Conservation (phyloP, 2,329 filamentous ascomycete genomes). For the Onygenales sp. region DNA sequence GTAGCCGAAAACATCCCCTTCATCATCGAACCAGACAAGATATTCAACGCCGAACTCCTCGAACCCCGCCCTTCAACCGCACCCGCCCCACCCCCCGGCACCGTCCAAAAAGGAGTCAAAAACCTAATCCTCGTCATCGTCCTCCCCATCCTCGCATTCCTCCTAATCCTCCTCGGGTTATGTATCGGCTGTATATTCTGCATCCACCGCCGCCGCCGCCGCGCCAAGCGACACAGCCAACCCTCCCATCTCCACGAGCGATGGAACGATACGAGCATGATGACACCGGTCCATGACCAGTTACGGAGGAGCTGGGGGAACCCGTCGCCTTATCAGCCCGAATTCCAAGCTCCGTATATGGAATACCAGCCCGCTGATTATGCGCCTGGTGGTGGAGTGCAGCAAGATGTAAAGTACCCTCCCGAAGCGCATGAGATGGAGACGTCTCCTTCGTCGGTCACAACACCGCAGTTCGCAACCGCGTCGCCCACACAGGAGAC, state of each 20-base stretch:
- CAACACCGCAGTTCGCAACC: neutral
- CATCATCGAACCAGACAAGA: constrained; percentile 28
- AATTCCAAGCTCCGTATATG: neutral
- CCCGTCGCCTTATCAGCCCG: constrained; percentile 1
- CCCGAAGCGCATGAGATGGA: constrained; percentile 10
- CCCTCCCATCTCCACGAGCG: constrained; percentile 22
- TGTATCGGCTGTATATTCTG: constrained; percentile 33
- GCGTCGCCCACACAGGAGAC: neutral
- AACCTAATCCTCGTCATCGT: constrained; percentile 33
- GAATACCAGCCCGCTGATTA: neutral
- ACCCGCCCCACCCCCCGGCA: constrained; percentile 11
- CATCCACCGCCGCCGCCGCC: constrained; percentile 33
- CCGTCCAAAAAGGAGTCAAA: constrained; percentile 6
- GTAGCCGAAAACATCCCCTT: constrained; percentile 27
- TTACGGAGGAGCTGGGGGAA: constrained; percentile 18
- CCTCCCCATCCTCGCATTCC: constrained; percentile 33
- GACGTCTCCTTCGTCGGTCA: neutral
- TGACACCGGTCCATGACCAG: constrained; percentile 14
- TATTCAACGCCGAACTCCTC: constrained; percentile 32
- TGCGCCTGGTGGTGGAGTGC: neutral
- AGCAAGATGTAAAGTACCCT: constrained; percentile 11
- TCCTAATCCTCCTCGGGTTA: constrained; percentile 24
- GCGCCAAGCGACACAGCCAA: constrained; percentile 18
- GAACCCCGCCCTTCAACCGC: constrained; percentile 22
- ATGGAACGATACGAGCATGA: constrained; percentile 26